Percentiles rank a stretch among this genome's conserved stretches.
Evolutionary conservation across 1,139 yeast species (phyloP).

Genomic region (Eremothecium sinecaudum): DNA sequence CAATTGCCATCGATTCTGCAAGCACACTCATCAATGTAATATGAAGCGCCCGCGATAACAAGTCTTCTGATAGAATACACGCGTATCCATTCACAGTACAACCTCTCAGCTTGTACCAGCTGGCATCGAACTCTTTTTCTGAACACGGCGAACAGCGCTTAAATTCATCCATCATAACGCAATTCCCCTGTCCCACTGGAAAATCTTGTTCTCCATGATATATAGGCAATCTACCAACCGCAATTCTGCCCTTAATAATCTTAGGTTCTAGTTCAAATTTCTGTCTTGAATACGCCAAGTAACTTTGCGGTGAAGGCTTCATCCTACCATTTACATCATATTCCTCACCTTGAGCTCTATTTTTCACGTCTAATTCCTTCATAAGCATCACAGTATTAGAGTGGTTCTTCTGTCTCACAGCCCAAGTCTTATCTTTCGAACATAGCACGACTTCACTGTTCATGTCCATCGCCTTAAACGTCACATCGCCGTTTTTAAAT

Average conservation of each 20-base stretch:
- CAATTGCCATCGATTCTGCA: slow-evolving; percentile 35
- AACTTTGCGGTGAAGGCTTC: slow-evolving; percentile 20
- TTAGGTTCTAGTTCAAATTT: slow-evolving; percentile 46
- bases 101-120: slow-evolving; percentile 54
- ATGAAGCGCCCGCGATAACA: slow-evolving; percentile 34
- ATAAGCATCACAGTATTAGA: slow-evolving; percentile 67
- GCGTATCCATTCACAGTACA: slow-evolving; percentile 39
- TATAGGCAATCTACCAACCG: slow-evolving; percentile 39
- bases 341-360: slow-evolving; percentile 23
- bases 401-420: slow-evolving; percentile 71
- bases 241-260: slow-evolving; percentile 37
- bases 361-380: slow-evolving; percentile 21
- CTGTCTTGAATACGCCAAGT: slow-evolving; percentile 38
- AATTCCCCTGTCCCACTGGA: slow-evolving; percentile 7
- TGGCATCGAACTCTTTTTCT: slow-evolving; percentile 39
- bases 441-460: slow-evolving; percentile 51
- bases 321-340: slow-evolving; percentile 17
- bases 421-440: slow-evolving; percentile 50
- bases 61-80: slow-evolving; percentile 32
- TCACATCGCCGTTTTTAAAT: slow-evolving; percentile 32
- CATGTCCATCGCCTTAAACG: slow-evolving; percentile 40
- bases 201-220: slow-evolving; percentile 35
- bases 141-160: slow-evolving; percentile 48
- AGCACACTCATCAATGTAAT: slow-evolving; percentile 44
- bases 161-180: slow-evolving; percentile 35